Percentiles rank a stretch among this genome's conserved stretches.
Evolutionary conservation across 257 asterid species (phyloP).

Genomic region (Capsicum chinense): DNA sequence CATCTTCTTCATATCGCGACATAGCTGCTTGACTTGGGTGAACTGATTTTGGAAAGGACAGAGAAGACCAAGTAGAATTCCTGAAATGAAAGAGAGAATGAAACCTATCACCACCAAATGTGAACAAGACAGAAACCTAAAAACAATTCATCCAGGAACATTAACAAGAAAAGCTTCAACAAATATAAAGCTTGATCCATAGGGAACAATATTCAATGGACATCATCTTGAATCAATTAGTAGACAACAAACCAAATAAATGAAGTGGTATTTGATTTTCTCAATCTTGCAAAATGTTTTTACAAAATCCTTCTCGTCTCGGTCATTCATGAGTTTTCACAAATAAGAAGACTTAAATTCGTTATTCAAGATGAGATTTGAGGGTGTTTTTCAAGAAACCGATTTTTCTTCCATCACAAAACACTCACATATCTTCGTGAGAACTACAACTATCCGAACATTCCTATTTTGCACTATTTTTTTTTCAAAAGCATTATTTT

Average conservation of each 20-base stretch:
- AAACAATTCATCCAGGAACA: neutral
- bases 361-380: neutral
- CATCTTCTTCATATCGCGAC: slow-evolving; percentile 62
- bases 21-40: slow-evolving; percentile 36
- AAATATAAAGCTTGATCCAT: neutral
- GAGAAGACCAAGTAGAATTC: neutral
- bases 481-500: too few relatives aligned
- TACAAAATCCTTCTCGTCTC: neutral
- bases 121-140: neutral
- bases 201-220: neutral
- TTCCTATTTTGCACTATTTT: too few relatives aligned
- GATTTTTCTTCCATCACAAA: neutral
- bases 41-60: neutral
- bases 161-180: neutral
- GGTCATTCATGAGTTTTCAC: neutral
- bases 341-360: neutral
- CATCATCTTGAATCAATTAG: neutral
- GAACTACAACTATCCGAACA: neutral
- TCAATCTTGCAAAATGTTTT: neutral
- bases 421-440: neutral
- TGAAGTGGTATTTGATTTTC: slow-evolving; percentile 4
- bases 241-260: neutral
- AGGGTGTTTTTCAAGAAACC: neutral
- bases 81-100: slow-evolving; percentile 15
- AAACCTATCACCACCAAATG: neutral